Evolutionary conservation across 441 rosid species (phyloP), one percentile per base, ranked within the genome.

Genomic region (Corymbia citriodora): DNA sequence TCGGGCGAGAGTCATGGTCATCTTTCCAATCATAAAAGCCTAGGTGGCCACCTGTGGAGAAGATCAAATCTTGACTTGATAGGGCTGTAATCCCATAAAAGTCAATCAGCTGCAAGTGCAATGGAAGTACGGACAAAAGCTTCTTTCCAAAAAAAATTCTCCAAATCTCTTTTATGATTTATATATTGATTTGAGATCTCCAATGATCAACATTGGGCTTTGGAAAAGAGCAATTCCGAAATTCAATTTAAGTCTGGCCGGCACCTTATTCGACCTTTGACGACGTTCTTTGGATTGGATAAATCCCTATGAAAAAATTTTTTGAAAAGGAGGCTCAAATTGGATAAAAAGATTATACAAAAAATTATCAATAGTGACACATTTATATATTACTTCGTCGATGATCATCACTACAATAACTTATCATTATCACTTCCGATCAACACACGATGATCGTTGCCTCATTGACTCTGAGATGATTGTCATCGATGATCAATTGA

Each of bases 391-490:
- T n/a, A 1, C 1, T n/a, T 4, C 0, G 2, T 14, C 10, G 0
- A 2, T 1, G 4, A 15, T 10, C 33, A n/a, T 1, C 2, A n/a
- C 3, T 14, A 65, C 40, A 3, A 65, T 0, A n/a, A 0, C 6
- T 0, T 0, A 65, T 65, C 6, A 16, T n/a, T 4, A 0, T n/a
- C 1, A 7, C 72, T 29, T 63, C 1, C 15, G 2, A n/a, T 2
- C 31, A 14, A 3, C 19, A 3, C n/a, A n/a, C 0, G 0, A 0
- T 27, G 4, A 6, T 6, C 0, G 1, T 61, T 61, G 33, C 18
- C 1, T 29, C 5, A 0, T 59, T 1, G 7, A 25, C 14, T 59
- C n/a, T 59, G 25, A 59, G 0, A 23, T 25, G 14, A 59, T 59
- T 59, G 5, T 59, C 14, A 57, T 57, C 4, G 10, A 10, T 1